Evolutionary conservation across 148 eudicot species (phyloP), one percentile per base, ranked within the genome.

Genomic region (Spergularia bocconei): DNA sequence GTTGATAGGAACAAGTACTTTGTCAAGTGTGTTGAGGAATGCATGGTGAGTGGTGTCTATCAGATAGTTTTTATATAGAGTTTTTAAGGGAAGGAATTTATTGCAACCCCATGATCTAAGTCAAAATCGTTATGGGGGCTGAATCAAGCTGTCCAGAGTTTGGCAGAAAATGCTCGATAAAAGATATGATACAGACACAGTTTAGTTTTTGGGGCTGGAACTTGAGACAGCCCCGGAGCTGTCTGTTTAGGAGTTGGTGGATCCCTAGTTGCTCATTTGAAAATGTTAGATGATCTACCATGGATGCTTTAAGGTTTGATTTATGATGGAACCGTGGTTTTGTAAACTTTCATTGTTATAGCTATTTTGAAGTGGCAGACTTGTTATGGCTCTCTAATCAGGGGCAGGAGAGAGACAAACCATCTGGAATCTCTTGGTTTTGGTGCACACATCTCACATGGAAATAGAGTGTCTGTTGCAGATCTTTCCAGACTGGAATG

Each of bases 1-100:
- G 84, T 83, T 59, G 92, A 92, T 70, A 89, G 98, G 85, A 95
- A 95, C 71, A 66, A 69, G 72, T 69, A 66, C 23, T 95, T 95
- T 78, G 70, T 72, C 71, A 86, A 87, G 86, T 89, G 90, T 33
- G 89, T 92, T 56, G 77, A 82, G 82, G 91, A 90, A 58, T 92
- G 98, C 67, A 87, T 83, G 91, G 98, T 95, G 66, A 85, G 96
- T 78, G 47, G 39, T 44, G 4, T 44, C 6, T 8, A 44, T 44
- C 10, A n/a, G 4, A 47, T n/a, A 38, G 60, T 52, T 29, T 16
- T 13, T 47, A 11, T 47, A 38, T 66, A 19, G 48, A 44, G 8
- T 44, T 44, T 7, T 6, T 44, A 44, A 44, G 8, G 7, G 48
- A 44, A 44, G 48, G 7, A 44, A 44, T 44, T 44, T 44, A 1